phyloP scores from a whole-genome alignment of 345 rosid genomes.

The Salix koriyanagi region DNA sequence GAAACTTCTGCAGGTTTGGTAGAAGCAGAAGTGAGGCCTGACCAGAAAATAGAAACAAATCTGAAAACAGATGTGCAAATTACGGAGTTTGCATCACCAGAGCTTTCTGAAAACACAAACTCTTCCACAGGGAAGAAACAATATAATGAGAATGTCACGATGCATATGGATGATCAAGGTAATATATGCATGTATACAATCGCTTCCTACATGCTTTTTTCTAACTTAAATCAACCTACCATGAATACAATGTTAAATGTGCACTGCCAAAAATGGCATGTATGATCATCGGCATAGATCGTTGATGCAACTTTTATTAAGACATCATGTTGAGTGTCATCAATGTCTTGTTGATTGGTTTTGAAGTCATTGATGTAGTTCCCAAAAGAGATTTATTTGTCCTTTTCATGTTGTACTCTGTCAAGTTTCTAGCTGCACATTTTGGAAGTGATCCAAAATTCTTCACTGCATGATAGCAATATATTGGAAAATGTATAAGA shows the following conservation, averaged over 20 bases:
- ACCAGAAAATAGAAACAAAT: background rate
- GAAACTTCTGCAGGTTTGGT: background rate
- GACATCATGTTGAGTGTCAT: background rate
- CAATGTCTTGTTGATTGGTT: background rate
- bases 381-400: background rate
- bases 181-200: slow-evolving; percentile 4
- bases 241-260: background rate
- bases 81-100: background rate
- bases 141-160: slow-evolving; percentile 15
- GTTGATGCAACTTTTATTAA: background rate
- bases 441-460: background rate
- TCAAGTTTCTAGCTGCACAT: background rate
- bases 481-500: too few relatives aligned
- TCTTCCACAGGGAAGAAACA: slow-evolving; percentile 14
- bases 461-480: too few relatives aligned
- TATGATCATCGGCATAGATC: background rate
- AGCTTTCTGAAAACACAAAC: background rate
- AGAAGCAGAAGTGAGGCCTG: background rate
- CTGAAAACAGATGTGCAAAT: background rate
- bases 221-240: background rate
- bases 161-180: slow-evolving; percentile 26
- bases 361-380: background rate
- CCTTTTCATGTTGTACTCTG: background rate
- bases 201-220: background rate
- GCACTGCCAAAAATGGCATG: background rate